Evolutionary conservation across 2,329 filamentous ascomycete species (phyloP), one percentile per base, ranked within the genome.

Genomic region (Colletotrichum sp.): DNA sequence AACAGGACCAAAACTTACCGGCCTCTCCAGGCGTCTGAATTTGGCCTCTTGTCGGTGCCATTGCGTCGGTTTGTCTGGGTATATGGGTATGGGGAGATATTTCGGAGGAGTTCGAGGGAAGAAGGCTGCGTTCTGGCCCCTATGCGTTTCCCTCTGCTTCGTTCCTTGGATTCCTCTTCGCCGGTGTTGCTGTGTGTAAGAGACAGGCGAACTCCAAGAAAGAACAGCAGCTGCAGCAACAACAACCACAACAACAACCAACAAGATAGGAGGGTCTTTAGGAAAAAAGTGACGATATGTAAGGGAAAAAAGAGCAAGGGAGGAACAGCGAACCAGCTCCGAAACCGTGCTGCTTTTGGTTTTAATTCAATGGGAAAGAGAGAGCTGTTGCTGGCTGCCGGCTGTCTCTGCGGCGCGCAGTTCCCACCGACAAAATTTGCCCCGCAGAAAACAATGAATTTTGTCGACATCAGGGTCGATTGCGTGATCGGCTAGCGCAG

Each of bases 1-100:
- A 24, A 52, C 43, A 64, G 55, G 7, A n/a, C 10, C 10, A 12
- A 24, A 39, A 90, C 90, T 82, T 88, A 93, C 91, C 91, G 79
- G 91, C 91, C 88, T 93, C 91, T 86, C 91, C 89, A 83, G 91
- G 89, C 85, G 90, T 92, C 82, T 88, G 88, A 82, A 92, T 88
- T 83, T 83, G 82, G 79, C 85, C 74, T 74, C 74, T 74, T 69
- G 77, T 71, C 64, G 77, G 60, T 57, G 77, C 76, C 77, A 78
- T 78, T 64, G 75, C n/a, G 34, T 39, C 21, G 34, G 18, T 32
- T 52, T 75, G 34, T 69, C 57, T 75, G 52, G 30, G 32, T 64
- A n/a, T 70, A 18, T 67, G 59, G 48, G 24, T 60, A 52, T 57
- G 61, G 26, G 4, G 67, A 68, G 68, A 28, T 74, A 72, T 74